Evolutionary conservation across 1,284 basidiomycete species (phyloP).

Genomic region (Trametes sp.): DNA sequence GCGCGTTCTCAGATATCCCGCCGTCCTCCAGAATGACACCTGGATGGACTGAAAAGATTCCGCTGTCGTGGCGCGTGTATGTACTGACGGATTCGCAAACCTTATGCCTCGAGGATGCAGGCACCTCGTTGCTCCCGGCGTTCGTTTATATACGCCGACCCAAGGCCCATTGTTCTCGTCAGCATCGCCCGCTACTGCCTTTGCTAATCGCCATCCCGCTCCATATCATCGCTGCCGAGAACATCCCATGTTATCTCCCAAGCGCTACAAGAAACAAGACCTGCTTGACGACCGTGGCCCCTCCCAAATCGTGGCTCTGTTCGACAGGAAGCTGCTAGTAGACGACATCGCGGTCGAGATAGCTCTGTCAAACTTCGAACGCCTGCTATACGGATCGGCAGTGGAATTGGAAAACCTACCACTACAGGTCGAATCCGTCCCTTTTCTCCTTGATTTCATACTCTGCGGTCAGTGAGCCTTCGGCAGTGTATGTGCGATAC

Average conservation of each 20-base stretch:
- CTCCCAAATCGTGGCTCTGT: neutral
- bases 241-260: neutral
- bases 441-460: constrained; percentile 27
- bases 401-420: constrained; percentile 1
- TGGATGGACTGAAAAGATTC: too few relatives aligned
- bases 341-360: constrained; percentile 25
- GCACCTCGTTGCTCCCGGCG: neutral
- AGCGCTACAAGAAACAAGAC: neutral
- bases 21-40: too few relatives aligned
- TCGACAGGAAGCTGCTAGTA: constrained; percentile 13
- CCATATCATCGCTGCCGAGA: too few relatives aligned
- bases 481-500: too few relatives aligned
- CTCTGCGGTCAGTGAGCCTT: constrained; percentile 17
- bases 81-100: constrained; percentile 5
- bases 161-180: neutral
- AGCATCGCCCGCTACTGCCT: neutral
- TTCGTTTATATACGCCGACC: neutral
- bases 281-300: neutral
- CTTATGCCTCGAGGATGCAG: constrained; percentile 13
- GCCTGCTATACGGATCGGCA: constrained; percentile 11
- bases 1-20: too few relatives aligned
- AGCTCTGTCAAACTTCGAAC: constrained; percentile 25
- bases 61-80: too few relatives aligned
- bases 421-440: neutral
- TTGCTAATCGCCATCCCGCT: neutral